phyloP scores from a whole-genome alignment of 139 green algal genomes.

The Chloropicon primus region DNA sequence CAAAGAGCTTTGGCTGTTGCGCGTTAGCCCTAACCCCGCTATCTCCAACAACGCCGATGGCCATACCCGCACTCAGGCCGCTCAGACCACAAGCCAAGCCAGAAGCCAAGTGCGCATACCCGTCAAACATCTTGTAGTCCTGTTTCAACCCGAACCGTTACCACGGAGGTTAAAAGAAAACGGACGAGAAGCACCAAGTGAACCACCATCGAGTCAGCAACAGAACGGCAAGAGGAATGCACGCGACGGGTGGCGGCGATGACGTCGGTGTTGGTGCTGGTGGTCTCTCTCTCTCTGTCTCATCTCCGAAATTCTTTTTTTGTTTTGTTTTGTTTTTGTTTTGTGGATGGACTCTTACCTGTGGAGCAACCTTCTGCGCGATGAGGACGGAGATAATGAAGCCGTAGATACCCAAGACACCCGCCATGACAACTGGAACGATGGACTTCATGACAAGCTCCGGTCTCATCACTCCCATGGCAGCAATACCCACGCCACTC shows the following conservation, averaged over 20 bases:
- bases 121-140: constrained; percentile 93
- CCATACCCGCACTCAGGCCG: constrained; percentile 91
- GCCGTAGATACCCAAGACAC: constrained; percentile 98
- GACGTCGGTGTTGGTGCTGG: background rate
- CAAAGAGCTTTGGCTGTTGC: constrained; percentile 99
- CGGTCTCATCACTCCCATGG: constrained; percentile 98
- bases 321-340: constrained; percentile 9
- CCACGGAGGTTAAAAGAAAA: too few relatives aligned
- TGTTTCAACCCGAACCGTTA: too few relatives aligned
- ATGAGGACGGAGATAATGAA: constrained; percentile 99
- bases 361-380: constrained; percentile 36
- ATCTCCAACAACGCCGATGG: constrained; percentile 97
- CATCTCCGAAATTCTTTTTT: background rate
- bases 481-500: constrained; percentile 91
- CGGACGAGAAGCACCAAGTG: too few relatives aligned
- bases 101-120: constrained; percentile 90
- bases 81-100: constrained; percentile 89
- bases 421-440: constrained; percentile 97
- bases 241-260: background rate
- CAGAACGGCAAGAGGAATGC: background rate
- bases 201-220: too few relatives aligned
- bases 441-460: constrained; percentile 99
- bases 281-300: background rate
- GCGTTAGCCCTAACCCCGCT: constrained; percentile 95
- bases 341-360: background rate